Evolutionary conservation across 768 basidiomycete species (phyloP).

Genomic region (Termitomyces sp.): DNA sequence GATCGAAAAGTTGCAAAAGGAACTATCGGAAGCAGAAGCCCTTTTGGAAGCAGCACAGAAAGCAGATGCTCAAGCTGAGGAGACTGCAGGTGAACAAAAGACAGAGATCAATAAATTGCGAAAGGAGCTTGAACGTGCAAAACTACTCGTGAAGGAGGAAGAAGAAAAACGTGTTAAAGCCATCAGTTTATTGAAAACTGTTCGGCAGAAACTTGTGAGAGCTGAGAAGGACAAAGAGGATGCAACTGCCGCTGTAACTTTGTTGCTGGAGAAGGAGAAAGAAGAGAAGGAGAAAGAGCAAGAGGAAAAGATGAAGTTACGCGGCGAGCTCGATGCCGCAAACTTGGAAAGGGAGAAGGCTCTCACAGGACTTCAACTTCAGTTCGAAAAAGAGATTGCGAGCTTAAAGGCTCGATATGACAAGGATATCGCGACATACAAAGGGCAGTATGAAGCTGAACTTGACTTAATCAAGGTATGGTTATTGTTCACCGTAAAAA

Average conservation of each 20-base stretch:
- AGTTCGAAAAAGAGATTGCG: slow-evolving; percentile 69
- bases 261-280: slow-evolving; percentile 46
- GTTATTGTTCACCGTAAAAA: background rate
- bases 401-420: slow-evolving; percentile 62
- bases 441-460: slow-evolving; percentile 75
- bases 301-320: slow-evolving; percentile 45
- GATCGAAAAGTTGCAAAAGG: slow-evolving; percentile 62
- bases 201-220: slow-evolving; percentile 95
- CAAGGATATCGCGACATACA: slow-evolving; percentile 59
- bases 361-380: slow-evolving; percentile 49
- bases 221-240: slow-evolving; percentile 94
- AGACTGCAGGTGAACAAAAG: slow-evolving; percentile 42
- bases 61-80: slow-evolving; percentile 42
- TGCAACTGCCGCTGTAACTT: slow-evolving; percentile 47
- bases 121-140: slow-evolving; percentile 56
- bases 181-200: slow-evolving; percentile 86
- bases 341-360: slow-evolving; percentile 62
- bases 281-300: slow-evolving; percentile 52
- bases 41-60: slow-evolving; percentile 55
- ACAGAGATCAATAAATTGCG: slow-evolving; percentile 54
- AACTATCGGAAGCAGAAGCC: slow-evolving; percentile 66
- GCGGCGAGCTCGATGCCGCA: slow-evolving; percentile 56
- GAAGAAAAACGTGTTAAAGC: slow-evolving; percentile 97
- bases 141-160: slow-evolving; percentile 75
- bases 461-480: slow-evolving; percentile 67